These are phyloP conservation scores for Erigeron canadensis DNA, from an alignment of 129 eudicot genomes.

Conservation along the genomic window DNA sequence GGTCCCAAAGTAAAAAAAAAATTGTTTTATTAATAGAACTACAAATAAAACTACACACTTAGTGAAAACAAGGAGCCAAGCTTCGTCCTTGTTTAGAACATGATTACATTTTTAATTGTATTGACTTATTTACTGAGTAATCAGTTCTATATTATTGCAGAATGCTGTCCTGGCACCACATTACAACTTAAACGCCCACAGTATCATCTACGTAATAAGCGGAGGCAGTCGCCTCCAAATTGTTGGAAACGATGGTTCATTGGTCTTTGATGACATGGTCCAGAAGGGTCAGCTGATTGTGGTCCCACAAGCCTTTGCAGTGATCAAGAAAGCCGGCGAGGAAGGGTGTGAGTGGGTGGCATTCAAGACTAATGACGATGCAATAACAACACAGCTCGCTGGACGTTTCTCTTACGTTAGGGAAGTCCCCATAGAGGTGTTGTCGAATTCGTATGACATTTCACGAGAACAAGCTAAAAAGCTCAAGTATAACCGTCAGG, in stretches of 20 bases:
- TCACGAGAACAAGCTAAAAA: constrained; percentile 53
- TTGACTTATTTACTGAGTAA: too few relatives aligned
- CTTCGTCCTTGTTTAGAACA: too few relatives aligned
- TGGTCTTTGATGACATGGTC: constrained; percentile 50
- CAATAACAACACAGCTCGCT: constrained; percentile 42
- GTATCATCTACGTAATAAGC: constrained; percentile 44
- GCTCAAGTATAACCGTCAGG: constrained; percentile 54
- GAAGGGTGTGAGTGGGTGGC: constrained; percentile 65
- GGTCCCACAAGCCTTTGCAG: constrained; percentile 71
- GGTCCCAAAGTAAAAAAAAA: too few relatives aligned
- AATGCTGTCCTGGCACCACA: constrained; percentile 63
- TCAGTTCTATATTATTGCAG: constrained; percentile 21
- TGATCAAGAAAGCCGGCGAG: constrained; percentile 55
- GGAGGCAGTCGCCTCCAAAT: constrained; percentile 67
- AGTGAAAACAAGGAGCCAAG: too few relatives aligned
- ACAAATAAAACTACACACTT: too few relatives aligned
- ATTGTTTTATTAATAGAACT: too few relatives aligned
- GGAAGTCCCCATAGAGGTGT: constrained; percentile 53
- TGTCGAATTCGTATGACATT: constrained; percentile 45
- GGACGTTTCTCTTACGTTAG: constrained; percentile 55
- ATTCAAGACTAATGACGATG: constrained; percentile 63
- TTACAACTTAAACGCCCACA: constrained; percentile 58
- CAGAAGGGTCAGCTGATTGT: constrained; percentile 53
- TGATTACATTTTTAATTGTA: too few relatives aligned
- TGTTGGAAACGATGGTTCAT: constrained; percentile 42